Evolutionary conservation across 345 rosid species (phyloP).

Genomic region (Heritiera littoralis): DNA sequence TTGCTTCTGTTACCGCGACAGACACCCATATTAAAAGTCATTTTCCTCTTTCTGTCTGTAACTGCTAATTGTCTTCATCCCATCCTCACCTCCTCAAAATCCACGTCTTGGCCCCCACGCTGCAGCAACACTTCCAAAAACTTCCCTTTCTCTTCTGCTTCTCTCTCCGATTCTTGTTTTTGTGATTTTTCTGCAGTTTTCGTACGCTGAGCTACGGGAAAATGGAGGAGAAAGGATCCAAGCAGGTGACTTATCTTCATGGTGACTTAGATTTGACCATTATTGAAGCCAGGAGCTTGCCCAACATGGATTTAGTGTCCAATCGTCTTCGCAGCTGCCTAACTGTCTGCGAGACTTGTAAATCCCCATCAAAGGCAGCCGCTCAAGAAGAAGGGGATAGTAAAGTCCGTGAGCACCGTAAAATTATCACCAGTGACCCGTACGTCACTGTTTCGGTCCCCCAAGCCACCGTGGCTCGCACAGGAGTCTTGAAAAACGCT

Average conservation of each 20-base stretch:
- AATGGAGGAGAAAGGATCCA: slow-evolving; percentile 39
- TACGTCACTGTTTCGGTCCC: slow-evolving; percentile 88
- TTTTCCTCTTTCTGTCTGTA: too few species aligned
- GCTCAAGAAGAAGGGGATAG: slow-evolving; percentile 9
- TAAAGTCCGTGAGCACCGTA: slow-evolving; percentile 34
- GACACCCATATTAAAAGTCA: too few species aligned
- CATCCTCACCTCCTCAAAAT: too few species aligned
- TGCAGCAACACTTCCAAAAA: not conserved
- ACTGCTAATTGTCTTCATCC: too few species aligned
- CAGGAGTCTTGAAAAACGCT: slow-evolving; percentile 69
- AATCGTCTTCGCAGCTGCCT: slow-evolving; percentile 47
- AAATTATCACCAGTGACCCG: slow-evolving; percentile 75
- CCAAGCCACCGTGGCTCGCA: slow-evolving; percentile 82
- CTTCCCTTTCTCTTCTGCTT: not conserved
- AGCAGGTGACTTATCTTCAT: slow-evolving; percentile 46
- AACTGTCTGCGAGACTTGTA: slow-evolving; percentile 42
- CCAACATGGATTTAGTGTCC: slow-evolving; percentile 70
- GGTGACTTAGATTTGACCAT: slow-evolving; percentile 80
- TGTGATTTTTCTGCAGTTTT: not conserved
- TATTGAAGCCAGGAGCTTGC: slow-evolving; percentile 56
- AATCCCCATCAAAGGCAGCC: not conserved
- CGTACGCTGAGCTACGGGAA: not conserved
- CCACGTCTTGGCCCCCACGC: too few species aligned
- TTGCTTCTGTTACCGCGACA: too few species aligned
- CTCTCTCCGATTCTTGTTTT: too few species aligned